Conservation (phyloP, 768 basidiomycete species). For the Scleroderma bovista region DNA sequence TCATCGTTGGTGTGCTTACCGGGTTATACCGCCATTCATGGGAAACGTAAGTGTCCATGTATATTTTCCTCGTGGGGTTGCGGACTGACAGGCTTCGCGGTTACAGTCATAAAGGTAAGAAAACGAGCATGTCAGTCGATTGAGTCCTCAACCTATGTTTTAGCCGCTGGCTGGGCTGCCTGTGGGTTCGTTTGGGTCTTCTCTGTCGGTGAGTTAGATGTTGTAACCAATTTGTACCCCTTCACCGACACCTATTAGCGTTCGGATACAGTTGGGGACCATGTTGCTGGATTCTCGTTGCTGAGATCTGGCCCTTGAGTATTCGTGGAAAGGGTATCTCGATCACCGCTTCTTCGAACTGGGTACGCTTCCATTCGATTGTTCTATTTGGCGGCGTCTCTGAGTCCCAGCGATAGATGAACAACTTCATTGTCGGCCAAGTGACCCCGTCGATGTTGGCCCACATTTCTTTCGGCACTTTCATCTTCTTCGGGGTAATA, state of each 20-base stretch:
- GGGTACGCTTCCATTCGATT: conserved; percentile 36
- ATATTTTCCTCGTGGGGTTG: not conserved
- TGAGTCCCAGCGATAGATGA: conserved; percentile 43
- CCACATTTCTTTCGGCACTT: conserved; percentile 64
- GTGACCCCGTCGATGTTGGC: conserved; percentile 69
- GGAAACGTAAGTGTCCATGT: conserved; percentile 32
- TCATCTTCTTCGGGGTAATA: conserved; percentile 69
- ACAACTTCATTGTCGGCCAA: conserved; percentile 55
- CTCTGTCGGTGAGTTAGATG: conserved; percentile 44
- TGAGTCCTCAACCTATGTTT: conserved; percentile 1
- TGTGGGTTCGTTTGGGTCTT: conserved; percentile 72
- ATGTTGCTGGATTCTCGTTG: conserved; percentile 71
- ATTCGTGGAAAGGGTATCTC: conserved; percentile 73
- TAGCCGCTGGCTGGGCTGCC: conserved; percentile 68
- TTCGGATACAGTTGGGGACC: conserved; percentile 82
- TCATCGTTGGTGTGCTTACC: conserved; percentile 63
- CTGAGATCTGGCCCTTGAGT: conserved; percentile 69
- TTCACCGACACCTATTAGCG: conserved; percentile 24
- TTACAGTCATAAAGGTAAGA: not conserved
- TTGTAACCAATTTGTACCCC: not conserved
- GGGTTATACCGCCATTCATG: conserved; percentile 55
- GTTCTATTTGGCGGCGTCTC: not conserved
- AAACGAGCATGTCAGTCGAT: not conserved
- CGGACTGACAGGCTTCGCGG: not conserved
- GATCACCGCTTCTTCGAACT: conserved; percentile 72